Base-by-base conservation (phyloP, 2,329 filamentous ascomycete genomes). In the Alternaria ethzedia region DNA sequence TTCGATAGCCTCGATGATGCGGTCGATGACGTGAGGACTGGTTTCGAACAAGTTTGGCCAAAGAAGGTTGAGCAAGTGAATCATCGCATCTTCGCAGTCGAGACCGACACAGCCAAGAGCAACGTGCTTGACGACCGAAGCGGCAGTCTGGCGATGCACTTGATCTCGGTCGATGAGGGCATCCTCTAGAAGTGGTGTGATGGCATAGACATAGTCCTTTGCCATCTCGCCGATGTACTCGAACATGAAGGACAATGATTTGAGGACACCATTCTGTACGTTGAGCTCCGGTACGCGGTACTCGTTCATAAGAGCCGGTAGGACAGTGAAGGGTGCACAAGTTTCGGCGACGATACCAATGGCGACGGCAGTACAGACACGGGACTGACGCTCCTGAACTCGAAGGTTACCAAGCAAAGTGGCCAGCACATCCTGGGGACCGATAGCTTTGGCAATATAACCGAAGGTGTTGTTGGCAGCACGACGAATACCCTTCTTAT, bases 151-250 rank as follows among this genome's bases (percentile, higher is more conserved):
- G 26, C 96, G 90, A 82, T 99, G 96, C 2, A 99, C 96, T 82
- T 99, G 96, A 80, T 99, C 96, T 65, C 96, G 91, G 80, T 99
- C 96, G 81, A 97, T 97, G 65, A 99, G 89, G 3, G 96, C 96
- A 78, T 99, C 96, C 78, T 99, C 96, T 2, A 99, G 89, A 10
- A 99, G 85, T 7, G 96, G 96, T 3, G 94, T 97, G 32, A 99
- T 94, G 17, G 96, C 96, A 77, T 99, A 99, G 77, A 99, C 96
- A 79, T 99, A 99, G 81, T 99, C 96, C 83, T 98, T 99, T 68
- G 94, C 93, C 96, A 99, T 98, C 82, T 99, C 96, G 67, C 96
- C 96, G 79, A 99, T 99, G 82, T 99, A 99, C 78, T 99, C 96
- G 77, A 98, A 99, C 65, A 99, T 86, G 86, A 99, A 99, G 7